Conservation (phyloP, 805 yeast species). For the Pichia heedii region DNA sequence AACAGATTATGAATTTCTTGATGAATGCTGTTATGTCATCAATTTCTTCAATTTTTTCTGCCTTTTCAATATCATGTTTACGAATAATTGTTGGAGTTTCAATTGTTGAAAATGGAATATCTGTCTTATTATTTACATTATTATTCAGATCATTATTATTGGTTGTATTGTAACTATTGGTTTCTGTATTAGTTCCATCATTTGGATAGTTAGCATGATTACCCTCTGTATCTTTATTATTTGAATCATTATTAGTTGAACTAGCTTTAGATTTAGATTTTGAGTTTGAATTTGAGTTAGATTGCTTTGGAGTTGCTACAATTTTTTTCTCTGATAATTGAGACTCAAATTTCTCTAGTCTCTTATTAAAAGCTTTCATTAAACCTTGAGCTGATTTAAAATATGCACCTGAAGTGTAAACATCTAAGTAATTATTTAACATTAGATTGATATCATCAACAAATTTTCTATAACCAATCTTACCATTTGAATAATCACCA, state of each 20-base stretch:
- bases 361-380: conserved; percentile 39
- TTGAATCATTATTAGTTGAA: background rate
- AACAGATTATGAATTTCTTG: conserved; percentile 29
- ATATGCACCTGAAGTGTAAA: conserved; percentile 69
- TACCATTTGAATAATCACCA: conserved; percentile 40
- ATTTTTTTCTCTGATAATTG: conserved; percentile 13
- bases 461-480: conserved; percentile 48
- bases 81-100: conserved; percentile 19
- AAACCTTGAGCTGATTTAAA: conserved; percentile 63
- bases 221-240: background rate
- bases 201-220: background rate
- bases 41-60: conserved; percentile 13
- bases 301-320: background rate
- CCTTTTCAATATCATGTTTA: conserved; percentile 17
- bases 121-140: conserved; percentile 5
- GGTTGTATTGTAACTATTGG: background rate
- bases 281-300: no score
- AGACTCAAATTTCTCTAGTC: conserved; percentile 28
- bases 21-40: conserved; percentile 29
- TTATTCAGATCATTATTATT: conserved; percentile 7
- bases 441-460: conserved; percentile 50
- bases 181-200: background rate
- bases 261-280: conserved; percentile 3
- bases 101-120: conserved; percentile 1
- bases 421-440: conserved; percentile 70